These are phyloP conservation scores for Ogataea hybrid DNA, from an alignment of 1,139 yeast genomes.

Conservation along the genomic window DNA sequence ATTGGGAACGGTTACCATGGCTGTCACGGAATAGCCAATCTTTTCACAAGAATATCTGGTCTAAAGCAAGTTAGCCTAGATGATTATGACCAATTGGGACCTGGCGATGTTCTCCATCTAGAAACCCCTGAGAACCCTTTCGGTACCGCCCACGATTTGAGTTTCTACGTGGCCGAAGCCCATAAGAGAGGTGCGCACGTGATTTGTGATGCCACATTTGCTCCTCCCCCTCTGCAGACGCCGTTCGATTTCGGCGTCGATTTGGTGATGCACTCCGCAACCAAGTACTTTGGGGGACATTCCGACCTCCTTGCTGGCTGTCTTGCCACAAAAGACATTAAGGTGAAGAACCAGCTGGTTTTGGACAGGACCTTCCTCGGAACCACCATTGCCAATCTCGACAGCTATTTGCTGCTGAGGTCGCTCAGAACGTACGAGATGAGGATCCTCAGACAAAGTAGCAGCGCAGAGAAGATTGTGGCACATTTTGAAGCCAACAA, in stretches of 20 bases:
- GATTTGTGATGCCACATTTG: slow-evolving; percentile 87
- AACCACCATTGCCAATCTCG: slow-evolving; percentile 75
- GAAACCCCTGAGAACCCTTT: slow-evolving; percentile 90
- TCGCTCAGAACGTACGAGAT: slow-evolving; percentile 78
- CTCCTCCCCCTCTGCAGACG: slow-evolving; percentile 84
- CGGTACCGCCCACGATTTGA: slow-evolving; percentile 62
- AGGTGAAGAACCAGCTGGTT: slow-evolving; percentile 44
- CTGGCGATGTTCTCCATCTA: slow-evolving; percentile 77
- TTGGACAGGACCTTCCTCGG: slow-evolving; percentile 71
- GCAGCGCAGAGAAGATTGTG: slow-evolving; percentile 63
- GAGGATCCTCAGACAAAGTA: slow-evolving; percentile 65
- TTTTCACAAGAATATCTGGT: slow-evolving; percentile 61
- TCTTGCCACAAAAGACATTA: slow-evolving; percentile 56
- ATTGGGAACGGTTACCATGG: slow-evolving; percentile 89
- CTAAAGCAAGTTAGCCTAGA: slow-evolving; percentile 52
- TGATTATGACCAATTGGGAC: slow-evolving; percentile 46
- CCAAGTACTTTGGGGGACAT: slow-evolving; percentile 92
- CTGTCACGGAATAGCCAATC: slow-evolving; percentile 62
- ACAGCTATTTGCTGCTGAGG: slow-evolving; percentile 68
- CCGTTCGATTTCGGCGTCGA: slow-evolving; percentile 84
- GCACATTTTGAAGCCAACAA: slow-evolving; percentile 51
- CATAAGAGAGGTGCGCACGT: slow-evolving; percentile 71
- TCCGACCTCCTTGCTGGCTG: slow-evolving; percentile 88
- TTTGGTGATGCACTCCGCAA: slow-evolving; percentile 82
- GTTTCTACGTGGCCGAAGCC: slow-evolving; percentile 61